Conservation (phyloP, 805 yeast species). For the Pichia gijzeniarum region DNA sequence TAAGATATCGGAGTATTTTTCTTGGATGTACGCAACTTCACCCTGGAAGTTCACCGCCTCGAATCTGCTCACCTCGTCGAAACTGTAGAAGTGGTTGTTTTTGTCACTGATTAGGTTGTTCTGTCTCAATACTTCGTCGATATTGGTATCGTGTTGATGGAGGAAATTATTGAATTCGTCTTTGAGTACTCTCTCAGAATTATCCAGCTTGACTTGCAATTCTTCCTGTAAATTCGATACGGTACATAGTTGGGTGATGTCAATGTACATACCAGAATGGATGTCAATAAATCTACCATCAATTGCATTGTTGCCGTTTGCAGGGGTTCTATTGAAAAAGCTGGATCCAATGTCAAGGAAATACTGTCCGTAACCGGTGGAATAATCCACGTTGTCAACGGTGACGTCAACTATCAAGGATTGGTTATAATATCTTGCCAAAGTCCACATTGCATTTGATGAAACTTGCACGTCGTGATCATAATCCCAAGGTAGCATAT, state of each 20-base stretch:
- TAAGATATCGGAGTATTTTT: constrained; percentile 29
- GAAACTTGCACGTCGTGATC: constrained; percentile 58
- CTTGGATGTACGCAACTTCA: constrained; percentile 39
- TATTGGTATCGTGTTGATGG: constrained; percentile 8
- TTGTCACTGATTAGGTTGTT: constrained; percentile 36
- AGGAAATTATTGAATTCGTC: constrained; percentile 16
- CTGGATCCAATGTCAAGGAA: constrained; percentile 30
- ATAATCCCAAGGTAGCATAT: constrained; percentile 52
- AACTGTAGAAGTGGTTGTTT: constrained; percentile 47
- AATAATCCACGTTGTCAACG: constrained; percentile 13
- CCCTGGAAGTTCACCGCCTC: constrained; percentile 52
- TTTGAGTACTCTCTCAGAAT: constrained; percentile 3
- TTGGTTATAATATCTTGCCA: constrained; percentile 43
- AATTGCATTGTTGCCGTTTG: constrained; percentile 42
- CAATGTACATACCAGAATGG: constrained; percentile 41
- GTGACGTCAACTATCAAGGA: constrained; percentile 39
- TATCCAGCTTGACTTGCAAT: background rate
- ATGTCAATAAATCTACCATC: constrained; percentile 51
- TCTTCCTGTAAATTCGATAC: constrained; percentile 1
- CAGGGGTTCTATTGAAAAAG: constrained; percentile 31
- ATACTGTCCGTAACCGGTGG: constrained; percentile 28
- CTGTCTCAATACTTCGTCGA: background rate
- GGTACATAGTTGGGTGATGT: constrained; percentile 33
- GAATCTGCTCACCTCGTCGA: constrained; percentile 47
- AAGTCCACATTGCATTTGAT: constrained; percentile 33